Evolutionary conservation across 2,329 filamentous ascomycete species (phyloP), one percentile per base, ranked within the genome.

Genomic region (Penicillium sp.): DNA sequence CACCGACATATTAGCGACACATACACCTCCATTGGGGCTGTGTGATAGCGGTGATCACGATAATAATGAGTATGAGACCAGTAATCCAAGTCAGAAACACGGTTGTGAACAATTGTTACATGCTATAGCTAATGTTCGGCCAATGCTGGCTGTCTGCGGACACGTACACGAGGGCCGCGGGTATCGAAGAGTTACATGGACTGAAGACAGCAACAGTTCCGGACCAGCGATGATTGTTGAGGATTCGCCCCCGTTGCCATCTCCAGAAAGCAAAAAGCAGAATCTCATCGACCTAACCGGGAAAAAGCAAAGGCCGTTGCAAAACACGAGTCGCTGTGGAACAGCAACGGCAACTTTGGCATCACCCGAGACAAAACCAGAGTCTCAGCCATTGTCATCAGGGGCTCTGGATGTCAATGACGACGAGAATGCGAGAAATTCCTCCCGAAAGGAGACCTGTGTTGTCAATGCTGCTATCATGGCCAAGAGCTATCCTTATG

Each of bases 391-490:
- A 48, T 57, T 49, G 43, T 45, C 43, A 50, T 49, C 50, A 53
- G 18, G 26, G 2, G 21, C 7, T 33, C 28, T 7, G 26, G 23
- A 30, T 12, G 14, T 9, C 30, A 58, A 53, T 62, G 47, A 35
- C 58, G 48, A 47, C 55, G 46, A 45, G 58, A 48, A 64, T 43
- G 58, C 59, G 33, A 59, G 60, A 50, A 52, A 64, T 48, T 21
- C n/a, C 20, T 14, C 14, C 14, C 50, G 50, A 14, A 46, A 58
- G 47, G 88, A 93, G 74, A 94, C 89, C 1, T 92, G 86, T 67
- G 76, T 95, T 53, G 81, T 94, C 63, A 95, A 96, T 73, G 89
- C 89, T 26, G 85, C 90, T 20, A 85, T 92, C 60, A 82, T 88
- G 79, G 84, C 84, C 45, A 85, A 79, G 21, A 85, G 82, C 59